These are phyloP conservation scores for Penicillium bovifimosum DNA, from an alignment of 495 filamentous ascomycete species.

Conservation along the genomic window DNA sequence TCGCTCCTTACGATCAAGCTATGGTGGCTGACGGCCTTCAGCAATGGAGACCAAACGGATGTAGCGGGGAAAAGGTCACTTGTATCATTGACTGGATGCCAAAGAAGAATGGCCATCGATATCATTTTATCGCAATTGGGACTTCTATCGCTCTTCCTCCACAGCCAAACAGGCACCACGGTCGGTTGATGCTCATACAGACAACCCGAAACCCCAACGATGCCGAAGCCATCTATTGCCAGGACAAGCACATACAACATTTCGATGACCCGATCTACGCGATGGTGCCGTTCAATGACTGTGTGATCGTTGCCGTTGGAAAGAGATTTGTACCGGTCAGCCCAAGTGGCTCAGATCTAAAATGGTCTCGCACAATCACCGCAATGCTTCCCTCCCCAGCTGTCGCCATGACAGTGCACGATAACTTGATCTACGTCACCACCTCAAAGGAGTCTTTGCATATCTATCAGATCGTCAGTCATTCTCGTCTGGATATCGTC, in stretches of 20 bases:
- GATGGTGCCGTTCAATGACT: constrained; percentile 38
- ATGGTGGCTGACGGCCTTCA: not conserved
- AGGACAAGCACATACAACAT: constrained; percentile 34
- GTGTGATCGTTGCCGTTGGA: constrained; percentile 37
- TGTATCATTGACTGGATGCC: constrained; percentile 49
- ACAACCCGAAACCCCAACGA: constrained; percentile 23
- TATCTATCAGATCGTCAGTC: constrained; percentile 28
- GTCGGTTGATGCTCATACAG: constrained; percentile 35
- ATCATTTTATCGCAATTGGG: constrained; percentile 45
- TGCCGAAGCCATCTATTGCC: constrained; percentile 29
- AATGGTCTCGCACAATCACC: constrained; percentile 29
- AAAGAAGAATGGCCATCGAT: constrained; percentile 32
- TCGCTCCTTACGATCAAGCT: constrained; percentile 8
- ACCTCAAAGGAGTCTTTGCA: constrained; percentile 39
- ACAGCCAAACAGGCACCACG: constrained; percentile 16
- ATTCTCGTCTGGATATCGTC: constrained; percentile 22
- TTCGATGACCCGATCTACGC: constrained; percentile 37
- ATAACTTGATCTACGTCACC: constrained; percentile 38
- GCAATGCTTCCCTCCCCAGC: constrained; percentile 36
- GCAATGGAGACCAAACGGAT: constrained; percentile 31
- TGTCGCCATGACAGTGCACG: constrained; percentile 37
- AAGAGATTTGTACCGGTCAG: constrained; percentile 33
- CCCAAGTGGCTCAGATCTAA: constrained; percentile 26
- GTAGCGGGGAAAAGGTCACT: constrained; percentile 43
- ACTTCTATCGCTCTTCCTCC: constrained; percentile 27